Evolutionary conservation across 2,329 filamentous ascomycete species (phyloP), one percentile per base, ranked within the genome.

Genomic region (Massarina eburnea): DNA sequence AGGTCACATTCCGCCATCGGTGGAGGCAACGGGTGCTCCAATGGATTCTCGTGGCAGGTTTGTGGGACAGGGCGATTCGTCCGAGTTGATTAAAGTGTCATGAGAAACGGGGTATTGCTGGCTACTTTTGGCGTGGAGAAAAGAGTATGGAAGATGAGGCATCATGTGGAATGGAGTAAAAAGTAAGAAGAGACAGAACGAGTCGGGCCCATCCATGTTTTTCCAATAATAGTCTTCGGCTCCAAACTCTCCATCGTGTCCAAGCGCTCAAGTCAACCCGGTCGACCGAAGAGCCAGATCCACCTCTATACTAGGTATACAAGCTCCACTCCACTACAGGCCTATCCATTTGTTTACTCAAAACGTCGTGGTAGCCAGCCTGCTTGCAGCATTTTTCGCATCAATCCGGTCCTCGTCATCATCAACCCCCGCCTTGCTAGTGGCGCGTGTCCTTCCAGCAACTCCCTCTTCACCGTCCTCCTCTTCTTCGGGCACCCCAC

Each of bases 341-440:
- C 12, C 6, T 17, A 15, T 15, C 1, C 15, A 3, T 8, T 26
- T 12, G 26, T 27, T 18, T n/a, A 39, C 38, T 50, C 75, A 97
- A 71, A 96, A 96, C 15, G 92, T 96, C 76, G 91, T 96, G 57
- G 91, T 89, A 38, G 92, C 94, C 74, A 99, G 76, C 65, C 94
- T 82, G 73, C 89, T 96, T 27, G 94, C 94, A 42, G 94, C 94
- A 73, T 97, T 99, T 71, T 89, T 84, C 33, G 94, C 94, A 79
- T 99, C 94, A 48, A 99, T 84, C 43, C 91, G 82, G 71, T 99
- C 94, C 62, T 96, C 91, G 61, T 96, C 92, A 63, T 95, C 89
- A 63, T 92, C 88, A 50, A 88, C 71, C 18, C 82, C 74, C 37
- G 75, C 73, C 46, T 75, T 72, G 51, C 74, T 78, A 6, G 62